Evolutionary conservation across 2,329 filamentous ascomycete species (phyloP).

Genomic region (Seiridium unicorne): DNA sequence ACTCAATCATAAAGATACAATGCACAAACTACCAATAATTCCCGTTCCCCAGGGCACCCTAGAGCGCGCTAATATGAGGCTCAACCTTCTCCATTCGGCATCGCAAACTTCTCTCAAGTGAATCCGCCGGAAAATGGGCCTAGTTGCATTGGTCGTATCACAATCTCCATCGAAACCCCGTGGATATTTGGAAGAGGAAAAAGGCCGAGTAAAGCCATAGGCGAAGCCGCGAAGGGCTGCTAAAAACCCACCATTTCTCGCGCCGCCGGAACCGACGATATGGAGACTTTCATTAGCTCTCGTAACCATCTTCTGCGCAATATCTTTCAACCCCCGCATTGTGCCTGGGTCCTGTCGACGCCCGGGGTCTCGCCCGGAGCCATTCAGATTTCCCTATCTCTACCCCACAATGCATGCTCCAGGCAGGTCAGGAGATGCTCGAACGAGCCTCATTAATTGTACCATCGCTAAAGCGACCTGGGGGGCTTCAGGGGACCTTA

Average conservation of each 20-base stretch:
- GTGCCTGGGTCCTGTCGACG: neutral
- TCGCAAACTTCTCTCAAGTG: neutral
- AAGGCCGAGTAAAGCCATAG: neutral
- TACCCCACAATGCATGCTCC: neutral
- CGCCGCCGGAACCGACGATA: neutral
- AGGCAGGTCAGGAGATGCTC: constrained; percentile 1
- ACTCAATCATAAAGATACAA: no score
- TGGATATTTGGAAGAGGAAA: neutral
- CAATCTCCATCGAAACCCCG: neutral
- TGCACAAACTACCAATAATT: no score
- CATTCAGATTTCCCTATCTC: neutral
- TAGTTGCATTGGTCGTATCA: neutral
- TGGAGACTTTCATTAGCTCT: neutral
- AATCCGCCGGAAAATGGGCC: neutral
- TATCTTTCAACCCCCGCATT: neutral
- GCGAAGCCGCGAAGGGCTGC: neutral
- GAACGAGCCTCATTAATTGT: neutral
- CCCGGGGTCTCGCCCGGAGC: no score
- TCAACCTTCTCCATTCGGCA: no score
- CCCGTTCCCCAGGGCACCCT: no score
- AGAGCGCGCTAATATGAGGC: no score
- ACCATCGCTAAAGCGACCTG: neutral
- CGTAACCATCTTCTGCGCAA: neutral
- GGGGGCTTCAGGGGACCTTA: neutral
- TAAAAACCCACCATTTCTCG: neutral